These are phyloP conservation scores for Pogostemon cablin DNA, from an alignment of 257 asterid species.

Conservation along the genomic window DNA sequence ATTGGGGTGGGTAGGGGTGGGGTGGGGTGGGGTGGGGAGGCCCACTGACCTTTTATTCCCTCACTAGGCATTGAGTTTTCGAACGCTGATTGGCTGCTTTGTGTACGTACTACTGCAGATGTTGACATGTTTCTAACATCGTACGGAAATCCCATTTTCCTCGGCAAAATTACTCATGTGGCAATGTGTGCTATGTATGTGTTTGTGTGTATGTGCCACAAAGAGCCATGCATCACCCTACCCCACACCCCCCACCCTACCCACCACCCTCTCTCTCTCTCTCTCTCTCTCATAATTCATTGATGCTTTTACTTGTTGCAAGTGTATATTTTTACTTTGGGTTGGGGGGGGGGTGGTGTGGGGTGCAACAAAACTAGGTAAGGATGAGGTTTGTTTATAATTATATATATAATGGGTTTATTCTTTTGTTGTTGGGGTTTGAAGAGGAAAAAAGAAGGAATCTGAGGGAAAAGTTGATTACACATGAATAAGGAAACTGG, in stretches of 20 bases:
- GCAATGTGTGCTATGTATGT: background rate
- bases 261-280: constrained; percentile 22
- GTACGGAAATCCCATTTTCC: constrained; percentile 43
- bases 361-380: constrained; percentile 53
- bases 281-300: constrained; percentile 28
- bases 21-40: constrained; percentile 9
- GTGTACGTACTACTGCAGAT: constrained; percentile 12
- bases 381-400: constrained; percentile 35
- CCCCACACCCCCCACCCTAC: background rate
- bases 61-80: constrained; percentile 46
- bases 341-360: background rate
- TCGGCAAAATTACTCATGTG: constrained; percentile 23
- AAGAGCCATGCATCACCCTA: constrained; percentile 20
- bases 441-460: constrained; percentile 23
- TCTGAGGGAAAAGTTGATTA: background rate
- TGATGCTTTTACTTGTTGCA: background rate
- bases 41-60: constrained; percentile 29
- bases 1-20: background rate
- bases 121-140: constrained; percentile 40
- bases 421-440: constrained; percentile 43
- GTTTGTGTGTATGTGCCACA: background rate
- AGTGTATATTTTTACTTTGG: constrained; percentile 5
- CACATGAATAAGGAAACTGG: constrained; percentile 33
- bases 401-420: background rate
- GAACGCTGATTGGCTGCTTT: constrained; percentile 46